Base-by-base conservation (phyloP, 495 filamentous ascomycete species). In the Xeromyces bisporus region DNA sequence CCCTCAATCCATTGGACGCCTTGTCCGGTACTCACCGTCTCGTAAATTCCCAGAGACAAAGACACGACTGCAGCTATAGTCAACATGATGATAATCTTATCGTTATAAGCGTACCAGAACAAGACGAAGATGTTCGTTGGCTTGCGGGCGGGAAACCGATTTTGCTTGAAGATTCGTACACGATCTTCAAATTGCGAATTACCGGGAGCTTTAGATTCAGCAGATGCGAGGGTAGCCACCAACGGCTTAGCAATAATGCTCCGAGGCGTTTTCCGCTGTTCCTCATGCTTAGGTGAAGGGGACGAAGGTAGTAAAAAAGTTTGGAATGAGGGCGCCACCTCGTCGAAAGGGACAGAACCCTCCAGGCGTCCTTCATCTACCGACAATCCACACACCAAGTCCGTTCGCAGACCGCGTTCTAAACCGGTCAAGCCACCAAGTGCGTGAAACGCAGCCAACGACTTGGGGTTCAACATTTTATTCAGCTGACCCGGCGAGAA, bases 61-160 rank as follows among this genome's bases (percentile, higher is more conserved):
- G 76, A 82, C 12, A 84, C 58, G 18, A 80, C 50, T 7, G 77
- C 80, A n/a, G 79, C 80, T 20, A 68, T 60, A 8, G 76, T 79
- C 31, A 84, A 56, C 11, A 83, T 54, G 11, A 87, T 77, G 31
- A 91, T 60, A 13, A 91, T 78, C 37, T 82, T 82, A 55, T 91
- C 82, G 43, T 87, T 82, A 47, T 83, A 85, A 6, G 80, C 81
- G 44, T 77, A 74, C 81, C 81, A 91, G 46, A 86, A 75, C 20
- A 87, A 41, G 41, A 74, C 66, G 37, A 77, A 61, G 32, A 91
- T 66, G 26, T 58, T 72, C 35, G 81, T 77, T 17, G 75, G 69
- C 42, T 85, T 78, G 47, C 80, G 77, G 33, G 63, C 67, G 0
- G 82, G 82, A 13, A 91, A 47, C 31, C 70, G 52, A 41, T 91